Evolutionary conservation across 2,329 filamentous ascomycete genomes (phyloP), one percentile per base, ranked within the genome.

Genomic region (Penicillium glabrum): DNA sequence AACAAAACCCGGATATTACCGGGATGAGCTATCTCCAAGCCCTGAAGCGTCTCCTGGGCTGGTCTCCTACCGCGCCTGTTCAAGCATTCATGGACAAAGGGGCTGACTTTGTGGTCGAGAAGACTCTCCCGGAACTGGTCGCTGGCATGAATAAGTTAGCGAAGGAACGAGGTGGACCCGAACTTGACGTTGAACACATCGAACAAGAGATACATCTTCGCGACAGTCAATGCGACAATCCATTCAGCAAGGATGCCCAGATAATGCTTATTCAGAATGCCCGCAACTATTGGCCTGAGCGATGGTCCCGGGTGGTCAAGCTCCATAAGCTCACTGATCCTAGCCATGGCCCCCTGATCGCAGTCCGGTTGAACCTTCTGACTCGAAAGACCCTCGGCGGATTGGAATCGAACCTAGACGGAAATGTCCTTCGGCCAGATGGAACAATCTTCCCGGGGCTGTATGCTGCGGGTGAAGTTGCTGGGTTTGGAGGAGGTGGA

Each of bases 11-110:
- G 7, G 49, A 51, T 24, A 35, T 51, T 7, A 51, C 49, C 11
- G 49, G 49, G 6, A 51, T 31, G 29, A 51, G 49, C 21, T 44
- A 44, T 33, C 39, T 51, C 14, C 37, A 44, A 51, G n/a, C 39
- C 7, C 11, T 51, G 27, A 43, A 51, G n/a, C 49, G 49, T 11
- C 19, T 51, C 6, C 26, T 51, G 2, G 37, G 23, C n/a, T 51
- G 49, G 49, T 51, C 37, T 14, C 49, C 49, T 9, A 43, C 49
- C 21, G 39, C 11, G 16, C 49, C 49, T 8, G 37, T 51, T 14
- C 49, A 51, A 24, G 49, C 49, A 16, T 51, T 51, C 10, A 51
- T 51, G 49, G 49, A 51, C 10, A 45, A 51, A 13, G 49, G 49
- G 14, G 27, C 39, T 3, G 49, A 51, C 9, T 51, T 51, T 11